Evolutionary conservation across 805 yeast species (phyloP).

Genomic region (Tetrapisispora iriomotensis): DNA sequence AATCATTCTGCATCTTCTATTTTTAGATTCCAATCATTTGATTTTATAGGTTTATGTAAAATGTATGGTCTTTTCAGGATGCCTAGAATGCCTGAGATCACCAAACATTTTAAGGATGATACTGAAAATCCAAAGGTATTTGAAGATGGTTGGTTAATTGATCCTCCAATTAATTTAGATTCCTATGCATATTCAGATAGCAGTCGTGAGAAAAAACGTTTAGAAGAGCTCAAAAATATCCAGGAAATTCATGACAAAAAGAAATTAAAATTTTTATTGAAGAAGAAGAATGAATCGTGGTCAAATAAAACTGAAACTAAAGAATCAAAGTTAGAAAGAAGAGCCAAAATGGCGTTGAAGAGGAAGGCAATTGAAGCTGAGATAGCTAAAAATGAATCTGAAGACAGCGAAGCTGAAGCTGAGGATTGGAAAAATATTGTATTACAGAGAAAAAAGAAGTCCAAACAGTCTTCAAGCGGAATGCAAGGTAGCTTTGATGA

Average conservation of each 20-base stretch:
- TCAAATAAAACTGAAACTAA: conserved; percentile 57
- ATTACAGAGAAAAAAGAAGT: conserved; percentile 46
- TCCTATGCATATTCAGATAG: conserved; percentile 53
- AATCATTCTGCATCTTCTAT: conserved; percentile 86
- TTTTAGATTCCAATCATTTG: conserved; percentile 62
- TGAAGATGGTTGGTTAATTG: conserved; percentile 62
- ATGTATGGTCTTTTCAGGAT: conserved; percentile 73
- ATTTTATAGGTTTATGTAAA: conserved; percentile 60
- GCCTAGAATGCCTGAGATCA: conserved; percentile 91
- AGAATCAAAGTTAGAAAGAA: conserved; percentile 52
- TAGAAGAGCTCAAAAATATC: conserved; percentile 44
- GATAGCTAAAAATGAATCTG: conserved; percentile 34
- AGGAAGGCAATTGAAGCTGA: conserved; percentile 53
- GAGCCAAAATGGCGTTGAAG: conserved; percentile 47
- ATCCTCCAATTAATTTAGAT: conserved; percentile 54
- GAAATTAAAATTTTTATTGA: conserved; percentile 35
- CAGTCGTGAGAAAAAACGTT: conserved; percentile 48
- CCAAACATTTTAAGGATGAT: conserved; percentile 37
- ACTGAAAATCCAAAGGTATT: conserved; percentile 34
- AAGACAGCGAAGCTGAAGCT: conserved; percentile 32
- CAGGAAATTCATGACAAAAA: conserved; percentile 29
- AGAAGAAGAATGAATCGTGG: conserved; percentile 64
- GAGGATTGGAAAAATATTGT: conserved; percentile 87
- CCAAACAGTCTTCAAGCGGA: conserved; percentile 33
- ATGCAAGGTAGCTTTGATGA: conserved; percentile 57